Percentiles rank a stretch among this genome's conserved stretches.
Conservation (phyloP, 805 yeast genomes). For the Tetrapisispora nanseiensis region DNA sequence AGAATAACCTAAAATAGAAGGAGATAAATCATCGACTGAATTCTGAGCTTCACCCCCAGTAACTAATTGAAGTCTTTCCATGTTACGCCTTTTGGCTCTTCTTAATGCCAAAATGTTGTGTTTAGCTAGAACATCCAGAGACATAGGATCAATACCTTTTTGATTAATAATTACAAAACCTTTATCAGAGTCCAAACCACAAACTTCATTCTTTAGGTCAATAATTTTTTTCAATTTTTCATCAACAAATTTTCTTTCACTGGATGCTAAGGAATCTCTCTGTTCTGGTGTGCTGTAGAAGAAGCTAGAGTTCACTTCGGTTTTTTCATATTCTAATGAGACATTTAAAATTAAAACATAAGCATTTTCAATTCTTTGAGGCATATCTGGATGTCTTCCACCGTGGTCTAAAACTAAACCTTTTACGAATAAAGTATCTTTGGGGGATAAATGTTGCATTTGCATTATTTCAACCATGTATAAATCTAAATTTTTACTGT, state of each 20-base stretch:
- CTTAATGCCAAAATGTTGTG: constrained; percentile 88
- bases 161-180: constrained; percentile 94
- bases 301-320: constrained; percentile 94
- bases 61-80: constrained; percentile 94
- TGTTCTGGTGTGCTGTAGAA: constrained; percentile 93
- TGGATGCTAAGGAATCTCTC: constrained; percentile 85
- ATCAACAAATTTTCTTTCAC: constrained; percentile 91
- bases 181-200: constrained; percentile 59
- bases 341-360: constrained; percentile 82
- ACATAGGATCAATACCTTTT: constrained; percentile 98
- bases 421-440: constrained; percentile 70
- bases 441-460: constrained; percentile 87
- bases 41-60: constrained; percentile 98
- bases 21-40: constrained; percentile 84
- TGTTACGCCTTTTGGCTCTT: constrained; percentile 97
- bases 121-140: constrained; percentile 86
- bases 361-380: constrained; percentile 75
- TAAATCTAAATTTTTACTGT: constrained; percentile 52
- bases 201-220: constrained; percentile 86
- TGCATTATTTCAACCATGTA: constrained; percentile 98
- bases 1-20: constrained; percentile 73
- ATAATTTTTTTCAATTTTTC: constrained; percentile 84
- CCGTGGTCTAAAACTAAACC: constrained; percentile 97
- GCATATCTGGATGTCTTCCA: constrained; percentile 99
- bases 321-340: constrained; percentile 91